Percentiles rank a stretch among this genome's conserved stretches.
phyloP scores from a whole-genome alignment of 495 filamentous ascomycete genomes.

The Podospora pseudocomata region DNA sequence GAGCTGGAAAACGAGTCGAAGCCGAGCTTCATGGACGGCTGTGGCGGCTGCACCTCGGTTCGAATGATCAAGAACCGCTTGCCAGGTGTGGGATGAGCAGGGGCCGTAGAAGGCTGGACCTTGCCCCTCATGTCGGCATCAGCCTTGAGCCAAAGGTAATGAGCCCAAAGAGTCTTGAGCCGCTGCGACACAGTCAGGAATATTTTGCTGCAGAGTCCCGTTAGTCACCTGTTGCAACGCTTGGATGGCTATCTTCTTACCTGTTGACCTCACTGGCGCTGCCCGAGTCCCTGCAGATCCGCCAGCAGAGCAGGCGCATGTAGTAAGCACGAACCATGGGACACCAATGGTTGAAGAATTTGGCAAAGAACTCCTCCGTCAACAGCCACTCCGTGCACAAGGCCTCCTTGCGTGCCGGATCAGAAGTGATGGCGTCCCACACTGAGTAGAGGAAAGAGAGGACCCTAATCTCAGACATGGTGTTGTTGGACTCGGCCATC shows the following conservation, averaged over 20 bases:
- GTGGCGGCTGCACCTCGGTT: conserved; percentile 64
- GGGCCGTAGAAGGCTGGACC: conserved; percentile 68
- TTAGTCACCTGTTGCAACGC: conserved; percentile 2
- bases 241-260: conserved; percentile 47
- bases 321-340: conserved; percentile 97
- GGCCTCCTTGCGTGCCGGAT: conserved; percentile 63
- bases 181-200: conserved; percentile 66
- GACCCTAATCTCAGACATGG: conserved; percentile 86
- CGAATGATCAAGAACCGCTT: conserved; percentile 88
- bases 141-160: conserved; percentile 71
- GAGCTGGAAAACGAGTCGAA: conserved; percentile 40
- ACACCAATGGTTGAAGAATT: conserved; percentile 94
- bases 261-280: conserved; percentile 62
- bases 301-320: conserved; percentile 92
- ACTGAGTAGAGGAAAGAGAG: conserved; percentile 79
- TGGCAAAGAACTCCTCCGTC: conserved; percentile 72
- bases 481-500: conserved; percentile 87
- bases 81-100: conserved; percentile 85
- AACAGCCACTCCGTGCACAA: conserved; percentile 80
- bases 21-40: conserved; percentile 42
- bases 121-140: conserved; percentile 53
- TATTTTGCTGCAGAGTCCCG: conserved; percentile 51
- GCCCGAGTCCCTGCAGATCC: conserved; percentile 74
- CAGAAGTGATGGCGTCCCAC: conserved; percentile 70
- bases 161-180: conserved; percentile 69